Percentiles rank a stretch among this genome's conserved stretches.
Evolutionary conservation across 805 yeast genomes (phyloP).

Genomic region (Ogataea haglerorum): DNA sequence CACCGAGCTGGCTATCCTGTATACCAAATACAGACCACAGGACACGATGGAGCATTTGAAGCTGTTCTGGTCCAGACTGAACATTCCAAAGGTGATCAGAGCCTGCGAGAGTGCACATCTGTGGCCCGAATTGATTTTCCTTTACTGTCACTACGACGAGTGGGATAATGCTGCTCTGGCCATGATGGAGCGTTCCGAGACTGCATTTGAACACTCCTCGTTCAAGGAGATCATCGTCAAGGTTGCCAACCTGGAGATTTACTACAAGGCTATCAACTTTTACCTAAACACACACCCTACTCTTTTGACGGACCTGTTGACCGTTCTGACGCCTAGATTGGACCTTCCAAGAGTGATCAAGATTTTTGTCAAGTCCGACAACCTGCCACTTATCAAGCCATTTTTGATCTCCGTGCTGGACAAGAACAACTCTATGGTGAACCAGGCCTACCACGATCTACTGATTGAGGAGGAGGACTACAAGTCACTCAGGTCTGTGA

Average conservation of each 20-base stretch:
- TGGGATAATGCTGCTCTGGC: conserved; percentile 98
- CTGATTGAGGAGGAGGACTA: conserved; percentile 96
- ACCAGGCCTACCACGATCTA: conserved; percentile 91
- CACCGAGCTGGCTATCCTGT: conserved; percentile 88
- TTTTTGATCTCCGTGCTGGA: conserved; percentile 88
- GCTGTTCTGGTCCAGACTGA: conserved; percentile 96
- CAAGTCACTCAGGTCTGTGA: conserved; percentile 80
- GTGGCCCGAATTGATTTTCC: conserved; percentile 94
- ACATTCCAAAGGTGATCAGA: conserved; percentile 93
- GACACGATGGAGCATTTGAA: conserved; percentile 95
- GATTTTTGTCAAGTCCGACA: conserved; percentile 92
- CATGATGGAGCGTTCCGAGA: conserved; percentile 92
- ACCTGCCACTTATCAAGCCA: conserved; percentile 93
- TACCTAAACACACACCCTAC: conserved; percentile 91
- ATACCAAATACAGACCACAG: conserved; percentile 85
- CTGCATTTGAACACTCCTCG: conserved; percentile 88
- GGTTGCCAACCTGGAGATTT: conserved; percentile 93
- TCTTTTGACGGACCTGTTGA: conserved; percentile 77
- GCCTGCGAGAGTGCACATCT: conserved; percentile 92
- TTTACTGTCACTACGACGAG: conserved; percentile 97
- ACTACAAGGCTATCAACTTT: conserved; percentile 95
- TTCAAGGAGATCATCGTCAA: conserved; percentile 94
- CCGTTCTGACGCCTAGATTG: conserved; percentile 81
- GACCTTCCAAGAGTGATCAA: conserved; percentile 94
- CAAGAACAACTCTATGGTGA: conserved; percentile 87